These are phyloP conservation scores for Fraxinus pennsylvanica DNA, from an alignment of 257 asterid species.

Conservation along the genomic window DNA sequence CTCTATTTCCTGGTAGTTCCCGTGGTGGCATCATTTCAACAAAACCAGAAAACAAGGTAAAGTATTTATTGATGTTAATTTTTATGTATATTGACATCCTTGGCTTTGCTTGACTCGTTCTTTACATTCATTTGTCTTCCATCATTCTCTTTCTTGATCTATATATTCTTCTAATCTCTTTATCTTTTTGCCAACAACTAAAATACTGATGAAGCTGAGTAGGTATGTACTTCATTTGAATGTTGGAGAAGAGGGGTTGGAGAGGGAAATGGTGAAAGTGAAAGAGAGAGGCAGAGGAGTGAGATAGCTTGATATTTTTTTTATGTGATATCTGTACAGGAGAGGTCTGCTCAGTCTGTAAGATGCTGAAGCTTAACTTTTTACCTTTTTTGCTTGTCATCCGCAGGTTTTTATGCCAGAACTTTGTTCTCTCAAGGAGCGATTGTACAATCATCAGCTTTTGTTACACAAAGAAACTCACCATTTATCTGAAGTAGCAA, in stretches of 20 bases:
- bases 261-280: not conserved
- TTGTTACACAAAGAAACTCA: constrained; percentile 60
- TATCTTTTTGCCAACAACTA: not conserved
- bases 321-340: not conserved
- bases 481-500: constrained; percentile 51
- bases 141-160: not conserved
- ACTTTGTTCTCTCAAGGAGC: constrained; percentile 57
- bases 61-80: constrained; percentile 1
- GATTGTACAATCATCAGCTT: constrained; percentile 53
- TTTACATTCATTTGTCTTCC: not conserved
- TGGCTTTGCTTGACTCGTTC: not conserved
- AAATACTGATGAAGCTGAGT: not conserved
- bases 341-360: constrained; percentile 19
- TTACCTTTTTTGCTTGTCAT: constrained; percentile 22
- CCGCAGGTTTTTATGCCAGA: constrained; percentile 60
- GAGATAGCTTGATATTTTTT: not conserved
- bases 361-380: constrained; percentile 27
- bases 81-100: constrained; percentile 11
- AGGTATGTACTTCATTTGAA: not conserved
- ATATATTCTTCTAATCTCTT: not conserved
- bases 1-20: constrained; percentile 37
- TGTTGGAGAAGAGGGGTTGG: not conserved
- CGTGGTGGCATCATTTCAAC: constrained; percentile 33
- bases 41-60: constrained; percentile 62
- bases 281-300: not conserved